Percentiles rank a stretch among this genome's conserved stretches.
phyloP scores from a whole-genome alignment of 2,329 filamentous ascomycete genomes.

The Ophiostoma sp. region DNA sequence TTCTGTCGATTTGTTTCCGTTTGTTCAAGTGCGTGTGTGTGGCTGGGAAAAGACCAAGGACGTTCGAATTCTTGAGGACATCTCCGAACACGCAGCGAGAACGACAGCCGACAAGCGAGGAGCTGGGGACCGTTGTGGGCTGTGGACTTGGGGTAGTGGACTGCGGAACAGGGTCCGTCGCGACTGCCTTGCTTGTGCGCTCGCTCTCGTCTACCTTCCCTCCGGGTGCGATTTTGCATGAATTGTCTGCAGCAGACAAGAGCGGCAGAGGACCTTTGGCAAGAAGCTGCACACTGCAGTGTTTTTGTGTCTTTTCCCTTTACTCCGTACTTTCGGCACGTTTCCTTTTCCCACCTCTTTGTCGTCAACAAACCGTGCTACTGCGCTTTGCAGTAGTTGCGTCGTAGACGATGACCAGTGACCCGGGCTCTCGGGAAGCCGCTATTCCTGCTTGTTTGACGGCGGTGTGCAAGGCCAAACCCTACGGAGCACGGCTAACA shows the following conservation, averaged over 20 bases:
- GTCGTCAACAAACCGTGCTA: background rate
- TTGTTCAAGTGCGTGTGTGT: background rate
- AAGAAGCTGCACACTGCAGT: background rate
- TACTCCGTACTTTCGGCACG: background rate
- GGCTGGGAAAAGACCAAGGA: constrained; percentile 3
- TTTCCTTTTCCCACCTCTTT: background rate
- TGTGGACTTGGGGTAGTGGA: background rate
- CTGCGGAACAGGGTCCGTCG: constrained; percentile 11
- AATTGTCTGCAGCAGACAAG: background rate
- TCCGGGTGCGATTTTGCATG: background rate
- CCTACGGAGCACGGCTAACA: constrained; percentile 9
- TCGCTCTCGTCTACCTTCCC: background rate
- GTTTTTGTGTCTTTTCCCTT: background rate
- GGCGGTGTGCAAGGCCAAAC: background rate
- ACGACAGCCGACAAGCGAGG: background rate
- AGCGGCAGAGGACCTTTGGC: background rate
- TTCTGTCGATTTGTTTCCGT: background rate
- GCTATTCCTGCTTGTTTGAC: constrained; percentile 6
- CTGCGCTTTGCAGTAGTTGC: constrained; percentile 11
- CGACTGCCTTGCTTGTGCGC: background rate
- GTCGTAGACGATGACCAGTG: constrained; percentile 1
- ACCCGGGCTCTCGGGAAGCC: constrained; percentile 22
- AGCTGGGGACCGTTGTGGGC: background rate
- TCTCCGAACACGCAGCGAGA: constrained; percentile 16
- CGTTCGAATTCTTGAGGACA: background rate